phyloP scores from a whole-genome alignment of 495 filamentous ascomycete genomes.

The Bryoglossum gracile region DNA sequence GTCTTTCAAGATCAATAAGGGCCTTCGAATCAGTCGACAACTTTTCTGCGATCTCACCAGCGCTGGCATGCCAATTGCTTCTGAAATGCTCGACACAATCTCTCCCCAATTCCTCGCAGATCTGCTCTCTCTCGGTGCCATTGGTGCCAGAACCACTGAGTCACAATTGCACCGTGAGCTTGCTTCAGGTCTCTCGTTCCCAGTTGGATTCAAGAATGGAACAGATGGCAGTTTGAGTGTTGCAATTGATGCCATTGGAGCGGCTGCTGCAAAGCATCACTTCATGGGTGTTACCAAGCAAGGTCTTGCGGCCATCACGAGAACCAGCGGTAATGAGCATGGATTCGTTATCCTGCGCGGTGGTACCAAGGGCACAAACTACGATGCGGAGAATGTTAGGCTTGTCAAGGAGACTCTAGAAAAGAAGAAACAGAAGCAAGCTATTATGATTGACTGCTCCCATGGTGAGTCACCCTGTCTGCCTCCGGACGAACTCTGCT shows the following conservation, averaged over 20 bases:
- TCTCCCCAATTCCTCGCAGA: constrained; percentile 93
- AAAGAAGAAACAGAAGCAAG: constrained; percentile 79
- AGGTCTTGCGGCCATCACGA: constrained; percentile 89
- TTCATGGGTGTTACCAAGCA: constrained; percentile 99
- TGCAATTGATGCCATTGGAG: constrained; percentile 94
- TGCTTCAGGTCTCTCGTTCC: constrained; percentile 94
- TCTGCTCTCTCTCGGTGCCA: constrained; percentile 88
- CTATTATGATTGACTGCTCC: constrained; percentile 97
- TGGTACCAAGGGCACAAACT: constrained; percentile 91
- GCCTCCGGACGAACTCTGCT: not conserved
- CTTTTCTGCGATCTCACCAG: constrained; percentile 86
- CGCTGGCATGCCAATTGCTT: constrained; percentile 85
- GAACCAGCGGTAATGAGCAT: constrained; percentile 88
- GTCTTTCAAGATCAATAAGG: constrained; percentile 99
- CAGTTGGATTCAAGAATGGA: constrained; percentile 98
- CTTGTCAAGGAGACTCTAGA: constrained; percentile 68
- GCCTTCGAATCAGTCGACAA: constrained; percentile 77
- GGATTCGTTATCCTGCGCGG: constrained; percentile 95
- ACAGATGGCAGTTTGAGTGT: constrained; percentile 91
- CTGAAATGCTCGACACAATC: constrained; percentile 97
- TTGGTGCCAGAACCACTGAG: constrained; percentile 96
- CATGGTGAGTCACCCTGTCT: constrained; percentile 51
- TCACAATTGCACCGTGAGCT: constrained; percentile 92
- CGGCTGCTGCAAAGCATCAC: constrained; percentile 84
- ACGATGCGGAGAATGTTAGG: constrained; percentile 74